A percentile compares a stretch with the other conserved stretches of the same genome.
Conservation (phyloP, 768 basidiomycete species). For the Porphyrellus cyaneotinctus region DNA sequence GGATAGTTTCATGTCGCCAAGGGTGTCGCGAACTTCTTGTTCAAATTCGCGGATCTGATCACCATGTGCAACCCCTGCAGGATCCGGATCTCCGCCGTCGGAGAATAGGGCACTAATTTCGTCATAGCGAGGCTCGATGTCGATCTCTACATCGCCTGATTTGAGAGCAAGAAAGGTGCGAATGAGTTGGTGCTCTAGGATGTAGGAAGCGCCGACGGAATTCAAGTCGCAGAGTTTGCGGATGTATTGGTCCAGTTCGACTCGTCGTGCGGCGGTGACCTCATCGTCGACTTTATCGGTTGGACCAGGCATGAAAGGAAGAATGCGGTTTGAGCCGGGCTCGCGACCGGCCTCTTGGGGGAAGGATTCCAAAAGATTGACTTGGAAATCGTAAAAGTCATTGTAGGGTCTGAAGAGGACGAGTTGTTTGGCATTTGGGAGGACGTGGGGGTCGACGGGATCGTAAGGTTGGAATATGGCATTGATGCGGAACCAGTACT, state of each 20-base stretch:
- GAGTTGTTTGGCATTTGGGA: conserved; percentile 71
- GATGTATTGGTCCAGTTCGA: conserved; percentile 88
- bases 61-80: conserved; percentile 30
- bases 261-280: conserved; percentile 73
- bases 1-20: conserved; percentile 47
- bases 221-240: conserved; percentile 73
- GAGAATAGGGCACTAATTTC: conserved; percentile 55
- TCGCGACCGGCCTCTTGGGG: conserved; percentile 88
- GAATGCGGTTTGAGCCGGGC: conserved; percentile 60
- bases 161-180: conserved; percentile 80
- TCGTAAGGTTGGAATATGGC: conserved; percentile 84
- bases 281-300: conserved; percentile 77
- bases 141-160: conserved; percentile 79
- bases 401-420: conserved; percentile 94
- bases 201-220: conserved; percentile 62
- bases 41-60: conserved; percentile 35
- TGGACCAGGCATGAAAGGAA: conserved; percentile 98
- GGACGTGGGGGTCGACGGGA: conserved; percentile 47
- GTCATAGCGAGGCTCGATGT: conserved; percentile 53
- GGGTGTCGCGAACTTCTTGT: conserved; percentile 45
- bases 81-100: conserved; percentile 33
- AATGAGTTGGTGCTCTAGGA: conserved; percentile 76
- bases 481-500: conserved; percentile 97
- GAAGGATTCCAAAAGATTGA: conserved; percentile 79
- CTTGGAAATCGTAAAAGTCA: conserved; percentile 98